Percentiles rank a stretch among this genome's conserved stretches.
phyloP scores from a whole-genome alignment of 1,284 basidiomycete species.

The Hymenochaete sp. region DNA sequence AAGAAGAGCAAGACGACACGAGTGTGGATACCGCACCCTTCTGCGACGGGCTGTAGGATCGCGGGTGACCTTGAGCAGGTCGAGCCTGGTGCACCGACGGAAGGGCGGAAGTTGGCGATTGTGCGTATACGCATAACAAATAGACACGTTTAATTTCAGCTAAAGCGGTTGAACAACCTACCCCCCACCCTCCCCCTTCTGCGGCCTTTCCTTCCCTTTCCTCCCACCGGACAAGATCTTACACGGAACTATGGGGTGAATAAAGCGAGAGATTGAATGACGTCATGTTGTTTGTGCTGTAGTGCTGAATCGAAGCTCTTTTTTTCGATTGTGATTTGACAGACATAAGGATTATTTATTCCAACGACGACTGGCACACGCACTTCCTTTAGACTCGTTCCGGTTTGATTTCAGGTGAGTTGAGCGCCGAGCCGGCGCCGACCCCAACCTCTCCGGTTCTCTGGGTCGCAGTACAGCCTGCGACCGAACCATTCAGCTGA shows the following conservation, averaged over 20 bases:
- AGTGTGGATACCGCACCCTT: slow-evolving; percentile 48
- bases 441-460: too few species aligned
- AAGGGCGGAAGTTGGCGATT: slow-evolving; percentile 56
- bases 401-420: slow-evolving; percentile 77
- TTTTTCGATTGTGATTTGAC: slow-evolving; percentile 6
- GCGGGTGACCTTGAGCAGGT: slow-evolving; percentile 60
- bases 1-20: slow-evolving; percentile 32
- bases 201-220: slow-evolving; percentile 1
- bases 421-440: too few species aligned
- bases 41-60: slow-evolving; percentile 39
- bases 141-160: too few species aligned
- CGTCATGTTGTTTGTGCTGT: not conserved
- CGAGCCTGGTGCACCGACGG: slow-evolving; percentile 37
- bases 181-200: too few species aligned
- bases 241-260: slow-evolving; percentile 70
- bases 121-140: slow-evolving; percentile 34
- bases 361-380: slow-evolving; percentile 60
- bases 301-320: not conserved
- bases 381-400: slow-evolving; percentile 70
- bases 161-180: too few species aligned
- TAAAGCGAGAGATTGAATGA: slow-evolving; percentile 6
- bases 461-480: too few species aligned
- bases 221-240: slow-evolving; percentile 44
- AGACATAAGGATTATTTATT: slow-evolving; percentile 82
- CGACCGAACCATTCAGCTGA: too few species aligned